These are phyloP conservation scores for Dendrobium chrysotoxum DNA, from an alignment of 106 monocot species.

Conservation along the genomic window DNA sequence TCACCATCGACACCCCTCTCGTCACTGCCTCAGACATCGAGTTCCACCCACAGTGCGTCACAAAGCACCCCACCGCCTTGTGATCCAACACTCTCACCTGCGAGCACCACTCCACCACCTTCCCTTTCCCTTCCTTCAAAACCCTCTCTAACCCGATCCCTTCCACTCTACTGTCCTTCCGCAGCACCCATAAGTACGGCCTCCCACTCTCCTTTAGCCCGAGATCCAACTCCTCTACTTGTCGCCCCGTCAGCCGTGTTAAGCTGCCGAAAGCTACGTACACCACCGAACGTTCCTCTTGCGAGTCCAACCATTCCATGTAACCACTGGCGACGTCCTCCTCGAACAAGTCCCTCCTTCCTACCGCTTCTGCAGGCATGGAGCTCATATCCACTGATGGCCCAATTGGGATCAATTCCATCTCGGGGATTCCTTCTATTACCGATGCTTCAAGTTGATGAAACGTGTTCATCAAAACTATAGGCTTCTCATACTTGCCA, in stretches of 20 bases:
- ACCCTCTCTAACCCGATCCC: background rate
- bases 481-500: background rate
- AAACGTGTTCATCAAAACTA: background rate
- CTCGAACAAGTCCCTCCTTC: background rate
- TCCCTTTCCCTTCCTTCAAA: background rate
- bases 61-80: constrained; percentile 26
- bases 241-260: background rate
- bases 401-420: background rate
- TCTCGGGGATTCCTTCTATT: background rate
- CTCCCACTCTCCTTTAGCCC: constrained; percentile 20
- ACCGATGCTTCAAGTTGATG: background rate
- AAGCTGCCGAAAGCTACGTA: background rate
- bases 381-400: background rate
- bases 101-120: constrained; percentile 25
- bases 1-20: constrained; percentile 9
- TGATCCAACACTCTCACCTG: constrained; percentile 22
- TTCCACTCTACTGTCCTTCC: constrained; percentile 11
- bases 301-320: background rate
- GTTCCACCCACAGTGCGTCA: constrained; percentile 32
- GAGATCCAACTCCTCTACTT: background rate
- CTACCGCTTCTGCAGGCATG: too few relatives aligned
- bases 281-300: constrained; percentile 1
- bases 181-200: constrained; percentile 35
- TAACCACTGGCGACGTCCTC: background rate
- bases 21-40: constrained; percentile 9